A percentile compares a stretch with the other conserved stretches of the same genome.
These are phyloP conservation scores for Teratosphaeria epicoccoides DNA, from an alignment of 2,329 filamentous ascomycete species.

Conservation along the genomic window DNA sequence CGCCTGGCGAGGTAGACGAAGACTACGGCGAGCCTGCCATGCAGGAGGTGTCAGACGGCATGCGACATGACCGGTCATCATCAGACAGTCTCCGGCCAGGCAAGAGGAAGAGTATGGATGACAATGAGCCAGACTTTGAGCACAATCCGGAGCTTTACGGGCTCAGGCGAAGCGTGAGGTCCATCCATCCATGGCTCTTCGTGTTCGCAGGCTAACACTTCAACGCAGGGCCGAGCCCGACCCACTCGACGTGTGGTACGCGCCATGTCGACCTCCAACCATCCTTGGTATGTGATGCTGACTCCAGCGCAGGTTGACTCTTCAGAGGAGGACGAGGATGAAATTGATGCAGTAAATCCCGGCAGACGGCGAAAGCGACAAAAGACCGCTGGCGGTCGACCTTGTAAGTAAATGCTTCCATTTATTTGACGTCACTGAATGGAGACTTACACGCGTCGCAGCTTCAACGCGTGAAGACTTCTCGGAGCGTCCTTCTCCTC, in stretches of 20 bases:
- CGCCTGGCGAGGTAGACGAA: conserved; percentile 43
- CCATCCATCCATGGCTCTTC: conserved; percentile 5
- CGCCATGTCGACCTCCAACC: conserved; percentile 10
- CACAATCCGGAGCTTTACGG: conserved; percentile 94
- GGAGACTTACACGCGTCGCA: conserved; percentile 31
- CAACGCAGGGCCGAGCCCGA: conserved; percentile 46
- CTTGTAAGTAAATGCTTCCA: conserved; percentile 40
- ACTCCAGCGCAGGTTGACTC: conserved; percentile 43
- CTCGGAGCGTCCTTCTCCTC: conserved; percentile 37
- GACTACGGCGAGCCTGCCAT: conserved; percentile 61
- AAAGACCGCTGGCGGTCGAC: conserved; percentile 52
- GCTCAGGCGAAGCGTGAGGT: conserved; percentile 75
- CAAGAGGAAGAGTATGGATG: conserved; percentile 57
- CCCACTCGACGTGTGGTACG: conserved; percentile 51
- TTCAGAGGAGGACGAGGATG: conserved; percentile 50
- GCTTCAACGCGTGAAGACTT: conserved; percentile 19
- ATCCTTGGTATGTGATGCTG: conserved; percentile 2
- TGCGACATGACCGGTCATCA: conserved; percentile 52
- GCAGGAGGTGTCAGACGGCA: conserved; percentile 30
- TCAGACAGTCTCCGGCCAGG: conserved; percentile 58
- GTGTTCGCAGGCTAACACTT: conserved; percentile 25
- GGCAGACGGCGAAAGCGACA: conserved; percentile 52
- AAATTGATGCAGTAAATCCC: conserved; percentile 63
- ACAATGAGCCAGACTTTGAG: conserved; percentile 71
- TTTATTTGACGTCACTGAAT: conserved; percentile 19